These are phyloP conservation scores for Posidonia oceanica DNA, from an alignment of 116 monocot species.

Conservation along the genomic window DNA sequence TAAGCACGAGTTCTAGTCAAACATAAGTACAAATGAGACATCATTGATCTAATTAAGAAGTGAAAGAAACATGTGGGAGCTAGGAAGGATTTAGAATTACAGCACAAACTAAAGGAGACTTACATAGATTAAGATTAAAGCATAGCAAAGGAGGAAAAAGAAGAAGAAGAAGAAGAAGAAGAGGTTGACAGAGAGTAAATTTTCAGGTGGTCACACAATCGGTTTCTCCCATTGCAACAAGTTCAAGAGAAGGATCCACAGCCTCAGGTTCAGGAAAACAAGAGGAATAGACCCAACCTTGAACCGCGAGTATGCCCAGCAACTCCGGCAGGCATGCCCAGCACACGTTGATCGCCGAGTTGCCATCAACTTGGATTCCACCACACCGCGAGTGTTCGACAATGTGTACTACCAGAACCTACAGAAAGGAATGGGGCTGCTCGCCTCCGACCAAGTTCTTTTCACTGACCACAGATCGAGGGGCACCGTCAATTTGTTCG, in stretches of 20 bases:
- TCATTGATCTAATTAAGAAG: no score
- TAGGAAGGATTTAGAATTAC: no score
- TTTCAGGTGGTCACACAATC: constrained; percentile 19
- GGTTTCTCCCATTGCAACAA: constrained; percentile 28
- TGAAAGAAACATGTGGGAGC: no score
- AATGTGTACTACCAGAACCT: constrained; percentile 52
- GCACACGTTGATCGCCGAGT: constrained; percentile 10
- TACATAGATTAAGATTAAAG: no score
- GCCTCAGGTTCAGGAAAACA: not conserved
- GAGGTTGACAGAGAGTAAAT: no score
- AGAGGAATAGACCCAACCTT: constrained; percentile 19
- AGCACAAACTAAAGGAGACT: no score
- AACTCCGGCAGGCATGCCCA: constrained; percentile 27
- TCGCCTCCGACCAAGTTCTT: constrained; percentile 42
- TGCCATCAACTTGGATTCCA: constrained; percentile 25
- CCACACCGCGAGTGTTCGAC: constrained; percentile 40
- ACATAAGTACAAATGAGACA: no score
- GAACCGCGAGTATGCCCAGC: constrained; percentile 13
- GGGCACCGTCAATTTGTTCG: constrained; percentile 25
- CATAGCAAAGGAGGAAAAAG: no score
- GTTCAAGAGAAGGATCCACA: constrained; percentile 21
- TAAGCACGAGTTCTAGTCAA: not conserved
- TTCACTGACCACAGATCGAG: constrained; percentile 28
- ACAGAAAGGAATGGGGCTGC: constrained; percentile 18
- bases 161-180: no score